These are phyloP conservation scores for Aureobasidium sp. DNA, from an alignment of 2,329 filamentous ascomycete genomes.

Conservation along the genomic window DNA sequence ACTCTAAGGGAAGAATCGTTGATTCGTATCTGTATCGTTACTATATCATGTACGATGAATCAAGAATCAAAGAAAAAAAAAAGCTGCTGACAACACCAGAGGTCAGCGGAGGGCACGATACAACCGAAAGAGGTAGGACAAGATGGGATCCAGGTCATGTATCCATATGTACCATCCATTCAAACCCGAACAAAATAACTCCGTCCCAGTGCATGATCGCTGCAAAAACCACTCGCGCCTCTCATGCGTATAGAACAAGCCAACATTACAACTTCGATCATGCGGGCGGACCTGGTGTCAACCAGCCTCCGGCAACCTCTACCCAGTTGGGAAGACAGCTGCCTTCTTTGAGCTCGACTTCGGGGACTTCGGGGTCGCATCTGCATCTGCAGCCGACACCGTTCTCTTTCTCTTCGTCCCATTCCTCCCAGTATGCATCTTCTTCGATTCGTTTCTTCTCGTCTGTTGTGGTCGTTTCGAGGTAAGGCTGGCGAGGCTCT, in stretches of 20 bases:
- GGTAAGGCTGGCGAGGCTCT: conserved; percentile 68
- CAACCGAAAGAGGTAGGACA: neutral
- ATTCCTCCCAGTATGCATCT: conserved; percentile 90
- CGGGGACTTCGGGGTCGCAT: conserved; percentile 94
- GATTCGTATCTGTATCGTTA: conserved; percentile 12
- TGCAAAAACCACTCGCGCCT: conserved; percentile 13
- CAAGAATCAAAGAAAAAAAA: neutral
- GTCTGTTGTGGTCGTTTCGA: conserved; percentile 36
- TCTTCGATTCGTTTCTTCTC: conserved; percentile 82
- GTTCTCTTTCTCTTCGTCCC: conserved; percentile 84
- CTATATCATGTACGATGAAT: conserved; percentile 15
- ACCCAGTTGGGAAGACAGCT: conserved; percentile 96
- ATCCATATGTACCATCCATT: conserved; percentile 14
- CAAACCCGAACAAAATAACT: conserved; percentile 14
- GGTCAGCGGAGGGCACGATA: conserved; percentile 10
- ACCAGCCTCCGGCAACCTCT: conserved; percentile 89
- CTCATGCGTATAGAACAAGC: conserved; percentile 13
- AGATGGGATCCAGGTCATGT: conserved; percentile 11
- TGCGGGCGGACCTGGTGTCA: conserved; percentile 24
- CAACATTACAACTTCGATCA: conserved; percentile 15
- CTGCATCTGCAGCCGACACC: conserved; percentile 93
- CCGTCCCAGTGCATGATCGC: conserved; percentile 15
- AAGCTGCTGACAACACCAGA: conserved; percentile 12
- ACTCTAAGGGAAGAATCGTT: neutral
- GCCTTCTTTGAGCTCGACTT: conserved; percentile 95